phyloP scores from a whole-genome alignment of 306 rosid genomes.

The Quercus rubra region DNA sequence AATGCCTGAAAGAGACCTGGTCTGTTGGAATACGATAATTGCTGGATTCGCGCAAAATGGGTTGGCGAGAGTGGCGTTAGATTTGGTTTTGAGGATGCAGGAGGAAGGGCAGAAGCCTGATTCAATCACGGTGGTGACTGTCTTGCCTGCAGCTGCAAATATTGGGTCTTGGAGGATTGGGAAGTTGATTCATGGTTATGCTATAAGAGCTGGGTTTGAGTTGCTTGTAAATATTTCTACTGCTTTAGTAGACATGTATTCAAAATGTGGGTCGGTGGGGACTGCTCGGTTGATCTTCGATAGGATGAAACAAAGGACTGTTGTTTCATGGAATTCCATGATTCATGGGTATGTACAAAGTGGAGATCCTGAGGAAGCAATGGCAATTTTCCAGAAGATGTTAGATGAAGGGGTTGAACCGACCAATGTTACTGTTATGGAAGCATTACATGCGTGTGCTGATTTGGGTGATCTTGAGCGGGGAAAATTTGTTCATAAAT shows the following conservation, averaged over 20 bases:
- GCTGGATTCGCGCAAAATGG: constrained; percentile 88
- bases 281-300: constrained; percentile 53
- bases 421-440: constrained; percentile 70
- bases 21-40: constrained; percentile 76
- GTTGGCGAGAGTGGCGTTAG: constrained; percentile 47
- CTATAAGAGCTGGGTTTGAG: constrained; percentile 57
- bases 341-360: constrained; percentile 69
- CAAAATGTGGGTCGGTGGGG: constrained; percentile 64
- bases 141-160: constrained; percentile 85
- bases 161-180: constrained; percentile 57
- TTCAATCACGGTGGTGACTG: constrained; percentile 70
- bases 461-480: constrained; percentile 70
- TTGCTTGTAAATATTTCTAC: constrained; percentile 62
- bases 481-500: constrained; percentile 57
- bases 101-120: constrained; percentile 63
- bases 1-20: constrained; percentile 80
- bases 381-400: constrained; percentile 54
- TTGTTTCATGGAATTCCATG: constrained; percentile 90
- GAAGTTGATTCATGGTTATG: constrained; percentile 71
- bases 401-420: constrained; percentile 66
- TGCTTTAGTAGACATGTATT: constrained; percentile 74
- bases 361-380: constrained; percentile 69
- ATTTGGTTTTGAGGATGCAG: constrained; percentile 64
- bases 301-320: constrained; percentile 58
- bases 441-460: constrained; percentile 75